Evolutionary conservation across 2,329 filamentous ascomycete species (phyloP), one percentile per base, ranked within the genome.

Genomic region (Diaporthe aspalathi): DNA sequence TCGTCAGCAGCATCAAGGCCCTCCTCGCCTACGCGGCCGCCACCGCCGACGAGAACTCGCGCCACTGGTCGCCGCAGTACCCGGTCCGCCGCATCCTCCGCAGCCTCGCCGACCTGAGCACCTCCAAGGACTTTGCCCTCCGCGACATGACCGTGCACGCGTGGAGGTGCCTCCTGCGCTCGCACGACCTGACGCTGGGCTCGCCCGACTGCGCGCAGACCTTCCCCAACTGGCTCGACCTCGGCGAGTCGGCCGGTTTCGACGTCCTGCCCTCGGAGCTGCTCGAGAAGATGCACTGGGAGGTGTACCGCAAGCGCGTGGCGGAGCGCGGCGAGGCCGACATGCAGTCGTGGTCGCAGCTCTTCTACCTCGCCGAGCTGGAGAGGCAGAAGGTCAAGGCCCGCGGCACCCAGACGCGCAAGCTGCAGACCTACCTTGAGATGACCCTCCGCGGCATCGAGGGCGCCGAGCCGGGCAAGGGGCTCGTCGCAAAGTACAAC

Each of bases 311-410:
- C 24, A 56, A 27, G 24, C 52, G 27, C 14, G 50, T 49, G 38
- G 50, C 57, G 45, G 38, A 40, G 35, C 5, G 20, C 16, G 68
- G 45, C 22, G 65, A 43, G 22, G 47, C 7, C 1, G 43, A 60
- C 49, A 53, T 29, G 27, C 45, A 47, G 40, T 43, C 72, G 17
- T 62, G 54, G 63, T 62, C 40, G 12, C 65, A 71, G 43, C 32
- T 73, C 27, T 69, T 54, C 35, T 71, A 54, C 35, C 56, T 73
- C 32, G 47, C 50, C 5, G 72, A 73, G 66, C 50, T 73, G 57
- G 69, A 73, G 57, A 69, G 72, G n/a, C 72, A 73, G 20, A 71
- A 71, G 57, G 69, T 71, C 1, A 47, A 66, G 8, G 69, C 69
- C n/a, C 66, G 47, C 2, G 57, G 52, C 16, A 49, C 65, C 1